A percentile compares a stretch with the other conserved stretches of the same genome.
phyloP scores from a whole-genome alignment of 768 basidiomycete genomes.

The Galerina sulciceps region DNA sequence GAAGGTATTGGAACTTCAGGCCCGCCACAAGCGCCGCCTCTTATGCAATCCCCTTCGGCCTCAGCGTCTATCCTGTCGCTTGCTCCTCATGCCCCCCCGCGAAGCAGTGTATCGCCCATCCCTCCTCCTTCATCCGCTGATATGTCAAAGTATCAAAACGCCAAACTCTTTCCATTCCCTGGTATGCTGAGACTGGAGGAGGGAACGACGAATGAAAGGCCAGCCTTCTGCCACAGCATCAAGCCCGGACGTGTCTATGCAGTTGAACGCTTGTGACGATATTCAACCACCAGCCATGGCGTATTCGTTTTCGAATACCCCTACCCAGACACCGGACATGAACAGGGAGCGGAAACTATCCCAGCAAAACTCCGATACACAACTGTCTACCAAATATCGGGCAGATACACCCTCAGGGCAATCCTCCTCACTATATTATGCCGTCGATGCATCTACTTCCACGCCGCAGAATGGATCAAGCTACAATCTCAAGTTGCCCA shows the following conservation, averaged over 20 bases:
- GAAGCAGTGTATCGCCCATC: slow-evolving; percentile 74
- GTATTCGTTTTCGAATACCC: slow-evolving; percentile 53
- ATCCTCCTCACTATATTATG: slow-evolving; percentile 50
- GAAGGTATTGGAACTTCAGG: slow-evolving; percentile 41
- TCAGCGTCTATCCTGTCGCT: slow-evolving; percentile 75
- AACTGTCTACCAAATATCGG: slow-evolving; percentile 59
- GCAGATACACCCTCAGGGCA: slow-evolving; percentile 43
- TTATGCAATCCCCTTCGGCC: slow-evolving; percentile 66
- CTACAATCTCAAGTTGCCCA: slow-evolving; percentile 59
- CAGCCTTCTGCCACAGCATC: slow-evolving; percentile 45
- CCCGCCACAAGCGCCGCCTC: slow-evolving; percentile 44
- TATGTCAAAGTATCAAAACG: slow-evolving; percentile 71
- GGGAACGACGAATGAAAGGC: slow-evolving; percentile 60
- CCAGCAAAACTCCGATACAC: slow-evolving; percentile 73
- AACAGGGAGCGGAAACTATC: slow-evolving; percentile 65
- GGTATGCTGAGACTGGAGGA: slow-evolving; percentile 82
- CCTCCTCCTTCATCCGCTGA: slow-evolving; percentile 76
- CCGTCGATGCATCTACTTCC: slow-evolving; percentile 46
- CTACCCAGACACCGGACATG: slow-evolving; percentile 52
- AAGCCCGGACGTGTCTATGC: slow-evolving; percentile 45
- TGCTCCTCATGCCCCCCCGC: slow-evolving; percentile 54
- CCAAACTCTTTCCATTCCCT: slow-evolving; percentile 90
- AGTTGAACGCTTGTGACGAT: slow-evolving; percentile 53
- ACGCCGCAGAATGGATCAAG: slow-evolving; percentile 38
- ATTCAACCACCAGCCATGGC: slow-evolving; percentile 45